Evolutionary conservation across 768 basidiomycete species (phyloP), one percentile per base, ranked within the genome.

Genomic region (Gelatoporia subvermispora): DNA sequence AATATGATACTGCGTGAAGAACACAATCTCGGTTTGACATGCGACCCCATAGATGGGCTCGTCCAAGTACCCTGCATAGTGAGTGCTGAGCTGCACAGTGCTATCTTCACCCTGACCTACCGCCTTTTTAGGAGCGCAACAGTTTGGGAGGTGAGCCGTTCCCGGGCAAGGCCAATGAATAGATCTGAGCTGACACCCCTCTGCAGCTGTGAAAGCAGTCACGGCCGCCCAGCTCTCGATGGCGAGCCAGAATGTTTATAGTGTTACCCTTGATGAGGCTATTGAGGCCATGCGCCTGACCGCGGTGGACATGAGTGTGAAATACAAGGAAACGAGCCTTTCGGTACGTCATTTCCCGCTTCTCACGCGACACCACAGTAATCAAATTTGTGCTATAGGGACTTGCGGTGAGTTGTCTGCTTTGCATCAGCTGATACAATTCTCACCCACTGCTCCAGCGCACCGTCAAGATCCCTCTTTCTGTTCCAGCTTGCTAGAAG

Each of bases 11-110:
- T n/a, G 22, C 17, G 10, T 31, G 22, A 52, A 88, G 88, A 91
- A 65, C 89, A 93, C 58, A 88, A 89, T 59, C 72, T 91, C 13
- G 89, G 90, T 2, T 66, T 98, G 48, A 97, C 94, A 2, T 97
- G 94, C 61, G 93, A 96, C 65, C 94, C 94, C 4, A 89, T 93
- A 48, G 90, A 91, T 55, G 92, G 93, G 0, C 75, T 94, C 10
- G 93, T 95, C 2, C 92, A 96, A 64, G 91, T 96, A 8, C 94
- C 94, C 5, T 98, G 95, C 63, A 96, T 96, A 49, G 93, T 93
- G 67, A 60, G 85, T 68, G 43, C 49, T 60, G 35, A 42, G 51
- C 23, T 45, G 54, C n/a, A 20, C 43, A 53, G n/a, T 54, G 22
- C 13, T 41, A 15, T 39, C 21, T 34, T 31, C n/a, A n/a, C 13